These are phyloP conservation scores for Adenanthera pavonina DNA, from an alignment of 306 rosid species.

Conservation along the genomic window DNA sequence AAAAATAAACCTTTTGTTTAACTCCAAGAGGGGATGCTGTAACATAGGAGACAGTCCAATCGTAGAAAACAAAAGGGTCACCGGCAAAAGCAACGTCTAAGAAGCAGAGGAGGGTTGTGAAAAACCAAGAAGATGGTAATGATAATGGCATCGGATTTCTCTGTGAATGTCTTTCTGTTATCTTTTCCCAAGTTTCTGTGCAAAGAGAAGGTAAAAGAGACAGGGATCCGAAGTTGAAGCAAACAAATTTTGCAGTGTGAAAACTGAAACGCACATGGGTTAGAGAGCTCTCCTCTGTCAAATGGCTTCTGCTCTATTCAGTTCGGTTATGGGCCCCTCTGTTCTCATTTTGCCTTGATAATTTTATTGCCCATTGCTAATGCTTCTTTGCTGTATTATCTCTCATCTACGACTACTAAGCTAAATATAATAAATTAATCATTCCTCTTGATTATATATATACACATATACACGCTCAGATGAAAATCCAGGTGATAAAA, in stretches of 20 bases:
- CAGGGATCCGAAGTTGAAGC: neutral
- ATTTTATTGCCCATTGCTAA: neutral
- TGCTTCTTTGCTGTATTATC: neutral
- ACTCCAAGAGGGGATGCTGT: slow-evolving; percentile 73
- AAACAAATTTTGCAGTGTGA: slow-evolving; percentile 1
- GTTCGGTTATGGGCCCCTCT: slow-evolving; percentile 27
- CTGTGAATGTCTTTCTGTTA: neutral
- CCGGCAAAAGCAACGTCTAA: slow-evolving; percentile 58
- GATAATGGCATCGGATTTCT: slow-evolving; percentile 48
- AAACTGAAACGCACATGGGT: slow-evolving; percentile 39
- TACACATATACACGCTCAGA: too few relatives aligned
- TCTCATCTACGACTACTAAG: neutral
- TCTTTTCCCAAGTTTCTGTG: slow-evolving; percentile 25
- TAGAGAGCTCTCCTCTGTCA: slow-evolving; percentile 31
- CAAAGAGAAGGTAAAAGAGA: neutral
- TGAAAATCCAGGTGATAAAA: too few relatives aligned
- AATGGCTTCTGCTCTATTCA: neutral
- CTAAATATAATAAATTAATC: too few relatives aligned
- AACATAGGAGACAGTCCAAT: slow-evolving; percentile 83
- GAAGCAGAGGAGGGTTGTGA: slow-evolving; percentile 48
- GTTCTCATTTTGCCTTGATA: neutral
- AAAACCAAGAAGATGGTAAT: slow-evolving; percentile 43
- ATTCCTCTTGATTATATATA: too few relatives aligned
- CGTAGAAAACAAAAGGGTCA: slow-evolving; percentile 76
- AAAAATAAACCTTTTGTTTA: slow-evolving; percentile 66